These are phyloP conservation scores for Brettanomyces sp. DNA, from an alignment of 805 yeast genomes.

Conservation along the genomic window DNA sequence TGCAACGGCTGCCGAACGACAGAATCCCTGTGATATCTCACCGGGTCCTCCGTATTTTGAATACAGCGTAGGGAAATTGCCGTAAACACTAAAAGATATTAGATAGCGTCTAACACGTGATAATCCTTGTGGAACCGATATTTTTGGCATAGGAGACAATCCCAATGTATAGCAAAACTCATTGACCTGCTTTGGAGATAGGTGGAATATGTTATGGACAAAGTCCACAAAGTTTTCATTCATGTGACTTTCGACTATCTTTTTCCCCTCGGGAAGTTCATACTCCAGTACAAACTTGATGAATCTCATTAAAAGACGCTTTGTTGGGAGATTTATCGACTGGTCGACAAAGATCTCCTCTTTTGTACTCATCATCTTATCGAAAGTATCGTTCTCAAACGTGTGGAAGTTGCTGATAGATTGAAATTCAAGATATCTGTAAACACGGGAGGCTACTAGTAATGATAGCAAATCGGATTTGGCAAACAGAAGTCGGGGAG, in stretches of 20 bases:
- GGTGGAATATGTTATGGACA: constrained; percentile 53
- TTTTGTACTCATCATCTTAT: constrained; percentile 75
- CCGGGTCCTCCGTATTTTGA: constrained; percentile 96
- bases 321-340: constrained; percentile 60
- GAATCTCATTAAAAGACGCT: constrained; percentile 83
- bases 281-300: constrained; percentile 77
- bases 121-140: constrained; percentile 66
- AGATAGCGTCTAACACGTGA: constrained; percentile 77
- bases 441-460: constrained; percentile 76
- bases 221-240: constrained; percentile 51
- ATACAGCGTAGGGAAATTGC: constrained; percentile 85
- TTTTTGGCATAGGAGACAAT: constrained; percentile 50
- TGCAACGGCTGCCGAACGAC: constrained; percentile 96
- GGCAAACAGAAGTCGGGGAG: constrained; percentile 84
- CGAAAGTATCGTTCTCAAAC: constrained; percentile 87
- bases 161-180: constrained; percentile 87
- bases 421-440: constrained; percentile 87
- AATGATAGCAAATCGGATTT: constrained; percentile 77
- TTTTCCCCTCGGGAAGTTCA: constrained; percentile 39
- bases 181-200: constrained; percentile 64
- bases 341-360: constrained; percentile 93
- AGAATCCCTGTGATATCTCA: constrained; percentile 91
- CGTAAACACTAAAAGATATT: constrained; percentile 81
- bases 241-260: constrained; percentile 42
- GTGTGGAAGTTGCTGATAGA: constrained; percentile 84